phyloP scores from a whole-genome alignment of 2,329 filamentous ascomycete genomes.

The Fusarium siculi region DNA sequence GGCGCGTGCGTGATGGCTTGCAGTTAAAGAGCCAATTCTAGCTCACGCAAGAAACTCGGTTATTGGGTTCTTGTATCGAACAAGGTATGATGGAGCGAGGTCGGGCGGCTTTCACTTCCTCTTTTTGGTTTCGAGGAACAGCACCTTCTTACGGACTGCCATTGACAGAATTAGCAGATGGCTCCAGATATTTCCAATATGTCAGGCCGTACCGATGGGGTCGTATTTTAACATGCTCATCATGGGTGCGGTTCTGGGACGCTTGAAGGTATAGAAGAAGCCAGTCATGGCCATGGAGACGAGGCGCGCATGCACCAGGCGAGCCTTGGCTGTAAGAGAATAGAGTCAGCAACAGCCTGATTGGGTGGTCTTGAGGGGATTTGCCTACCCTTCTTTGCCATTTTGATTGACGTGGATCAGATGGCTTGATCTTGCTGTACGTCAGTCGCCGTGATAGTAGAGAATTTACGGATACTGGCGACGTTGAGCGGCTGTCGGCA shows the following conservation, averaged over 20 bases:
- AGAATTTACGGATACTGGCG: slow-evolving; percentile 40
- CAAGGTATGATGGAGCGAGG: slow-evolving; percentile 25
- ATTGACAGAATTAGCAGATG: slow-evolving; percentile 7
- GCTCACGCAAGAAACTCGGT: slow-evolving; percentile 14
- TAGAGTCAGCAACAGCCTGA: slow-evolving; percentile 15
- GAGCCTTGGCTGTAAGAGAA: slow-evolving; percentile 77
- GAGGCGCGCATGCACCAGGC: slow-evolving; percentile 91
- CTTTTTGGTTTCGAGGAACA: slow-evolving; percentile 94
- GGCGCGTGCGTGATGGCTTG: slow-evolving; percentile 13
- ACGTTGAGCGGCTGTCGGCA: slow-evolving; percentile 26
- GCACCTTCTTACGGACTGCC: slow-evolving; percentile 89
- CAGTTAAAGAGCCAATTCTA: slow-evolving; percentile 4
- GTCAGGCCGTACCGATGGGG: slow-evolving; percentile 76
- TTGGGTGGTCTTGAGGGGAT: neutral
- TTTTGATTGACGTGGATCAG: slow-evolving; percentile 29
- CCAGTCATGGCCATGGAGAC: slow-evolving; percentile 99
- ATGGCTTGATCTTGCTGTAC: slow-evolving; percentile 28
- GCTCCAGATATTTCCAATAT: neutral
- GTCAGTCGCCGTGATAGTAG: slow-evolving; percentile 21
- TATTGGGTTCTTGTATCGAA: slow-evolving; percentile 6
- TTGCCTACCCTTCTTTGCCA: slow-evolving; percentile 44
- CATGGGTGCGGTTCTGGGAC: slow-evolving; percentile 82
- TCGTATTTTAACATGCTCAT: slow-evolving; percentile 99
- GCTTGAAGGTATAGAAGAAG: slow-evolving; percentile 91
- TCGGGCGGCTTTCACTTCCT: slow-evolving; percentile 61